Evolutionary conservation across 2,329 filamentous ascomycete species (phyloP).

Genomic region (Ceratocystis colombiana): DNA sequence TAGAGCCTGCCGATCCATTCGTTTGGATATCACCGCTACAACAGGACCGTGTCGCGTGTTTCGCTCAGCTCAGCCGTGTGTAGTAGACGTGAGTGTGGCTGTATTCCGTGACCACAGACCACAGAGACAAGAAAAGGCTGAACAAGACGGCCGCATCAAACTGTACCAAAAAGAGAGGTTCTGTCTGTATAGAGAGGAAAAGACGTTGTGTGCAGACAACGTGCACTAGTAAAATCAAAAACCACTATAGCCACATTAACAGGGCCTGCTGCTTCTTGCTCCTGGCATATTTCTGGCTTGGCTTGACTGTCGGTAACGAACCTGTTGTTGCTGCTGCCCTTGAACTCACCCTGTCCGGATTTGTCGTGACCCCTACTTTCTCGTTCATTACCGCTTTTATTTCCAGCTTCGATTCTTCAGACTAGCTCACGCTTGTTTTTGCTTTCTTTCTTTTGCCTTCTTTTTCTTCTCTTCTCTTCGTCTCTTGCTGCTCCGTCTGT

Average conservation of each 20-base stretch:
- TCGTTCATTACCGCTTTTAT: constrained; percentile 20
- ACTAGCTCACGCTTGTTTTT: background rate
- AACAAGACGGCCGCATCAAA: constrained; percentile 15
- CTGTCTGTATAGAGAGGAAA: background rate
- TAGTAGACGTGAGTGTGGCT: constrained; percentile 19
- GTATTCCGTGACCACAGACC: constrained; percentile 20
- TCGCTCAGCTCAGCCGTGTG: background rate
- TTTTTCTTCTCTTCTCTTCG: constrained; percentile 18
- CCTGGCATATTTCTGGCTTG: too few species aligned
- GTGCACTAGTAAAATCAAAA: background rate
- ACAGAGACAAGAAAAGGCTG: constrained; percentile 16
- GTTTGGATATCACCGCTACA: background rate
- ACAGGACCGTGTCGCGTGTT: too few species aligned
- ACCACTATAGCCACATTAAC: background rate
- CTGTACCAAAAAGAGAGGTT: too few species aligned
- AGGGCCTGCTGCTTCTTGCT: too few species aligned
- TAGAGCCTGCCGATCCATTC: background rate
- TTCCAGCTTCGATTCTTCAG: constrained; percentile 21
- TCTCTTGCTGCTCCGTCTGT: background rate
- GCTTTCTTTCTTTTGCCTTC: constrained; percentile 2
- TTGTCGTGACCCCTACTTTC: constrained; percentile 5
- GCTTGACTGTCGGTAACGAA: background rate
- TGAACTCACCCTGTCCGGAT: background rate
- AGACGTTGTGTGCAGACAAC: background rate
- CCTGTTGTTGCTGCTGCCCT: background rate